Conservation (phyloP, 169 alveolate species). For the Cryptosporidium felis region DNA sequence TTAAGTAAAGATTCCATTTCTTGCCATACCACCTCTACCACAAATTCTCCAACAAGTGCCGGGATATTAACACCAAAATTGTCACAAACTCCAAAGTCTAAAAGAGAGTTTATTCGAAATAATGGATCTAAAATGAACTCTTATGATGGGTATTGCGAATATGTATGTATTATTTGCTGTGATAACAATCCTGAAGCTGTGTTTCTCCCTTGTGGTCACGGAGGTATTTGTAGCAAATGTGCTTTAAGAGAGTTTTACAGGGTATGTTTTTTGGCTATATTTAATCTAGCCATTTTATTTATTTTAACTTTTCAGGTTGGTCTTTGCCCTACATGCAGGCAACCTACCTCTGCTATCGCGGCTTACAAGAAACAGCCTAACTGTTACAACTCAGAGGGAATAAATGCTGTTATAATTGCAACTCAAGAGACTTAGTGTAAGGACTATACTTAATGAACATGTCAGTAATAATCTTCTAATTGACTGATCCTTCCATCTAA, state of each 20-base stretch:
- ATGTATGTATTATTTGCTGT: slow-evolving; percentile 36
- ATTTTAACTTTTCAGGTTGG: slow-evolving; percentile 33
- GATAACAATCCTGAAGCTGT: slow-evolving; percentile 49
- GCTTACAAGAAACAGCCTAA: neutral
- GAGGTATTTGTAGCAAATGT: slow-evolving; percentile 49
- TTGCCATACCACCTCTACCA: neutral
- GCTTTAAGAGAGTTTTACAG: slow-evolving; percentile 59
- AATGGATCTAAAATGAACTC: neutral
- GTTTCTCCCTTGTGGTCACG: slow-evolving; percentile 60
- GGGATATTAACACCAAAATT: neutral
- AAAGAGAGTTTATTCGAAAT: neutral
- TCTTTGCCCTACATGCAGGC: slow-evolving; percentile 61
- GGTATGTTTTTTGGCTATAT: neutral
- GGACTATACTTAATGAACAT: too few relatives aligned
- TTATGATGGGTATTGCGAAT: neutral
- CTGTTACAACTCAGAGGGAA: neutral
- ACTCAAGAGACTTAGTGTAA: slow-evolving; percentile 24
- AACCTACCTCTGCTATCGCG: slow-evolving; percentile 53
- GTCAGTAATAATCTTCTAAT: too few relatives aligned
- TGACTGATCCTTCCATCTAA: too few relatives aligned
- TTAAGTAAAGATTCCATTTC: neutral
- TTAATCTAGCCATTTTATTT: neutral
- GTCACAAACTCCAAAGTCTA: neutral
- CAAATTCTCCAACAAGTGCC: neutral
- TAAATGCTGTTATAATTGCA: slow-evolving; percentile 33